Evolutionary conservation across 768 basidiomycete species (phyloP).

Genomic region (Royoungia palumana): DNA sequence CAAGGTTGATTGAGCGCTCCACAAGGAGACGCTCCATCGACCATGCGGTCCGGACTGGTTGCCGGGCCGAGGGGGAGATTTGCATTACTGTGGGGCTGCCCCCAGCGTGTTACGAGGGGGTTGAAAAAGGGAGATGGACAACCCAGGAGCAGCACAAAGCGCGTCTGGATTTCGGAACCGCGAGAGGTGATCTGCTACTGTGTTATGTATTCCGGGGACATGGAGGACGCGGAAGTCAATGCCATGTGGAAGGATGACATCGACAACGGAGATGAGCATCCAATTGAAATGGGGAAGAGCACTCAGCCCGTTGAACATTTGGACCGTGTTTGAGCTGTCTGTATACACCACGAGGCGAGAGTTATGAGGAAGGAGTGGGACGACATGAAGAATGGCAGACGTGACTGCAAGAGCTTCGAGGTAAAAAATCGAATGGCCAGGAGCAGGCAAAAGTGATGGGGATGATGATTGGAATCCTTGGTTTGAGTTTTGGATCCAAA

Average conservation of each 20-base stretch:
- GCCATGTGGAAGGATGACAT: neutral
- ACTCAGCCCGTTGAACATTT: slow-evolving; percentile 30
- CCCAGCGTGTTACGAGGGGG: slow-evolving; percentile 31
- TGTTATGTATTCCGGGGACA: slow-evolving; percentile 24
- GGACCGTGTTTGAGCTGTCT: slow-evolving; percentile 34
- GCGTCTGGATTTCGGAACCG: slow-evolving; percentile 12
- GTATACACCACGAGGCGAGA: slow-evolving; percentile 18
- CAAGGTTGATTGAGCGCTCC: slow-evolving; percentile 10
- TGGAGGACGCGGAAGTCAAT: slow-evolving; percentile 24
- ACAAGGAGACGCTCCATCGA: slow-evolving; percentile 2
- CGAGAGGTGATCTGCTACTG: slow-evolving; percentile 27
- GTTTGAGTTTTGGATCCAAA: slow-evolving; percentile 25
- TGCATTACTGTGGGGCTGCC: slow-evolving; percentile 12
- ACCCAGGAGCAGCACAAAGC: neutral
- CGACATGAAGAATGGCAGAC: neutral
- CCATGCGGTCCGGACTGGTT: slow-evolving; percentile 2
- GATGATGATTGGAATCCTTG: no score
- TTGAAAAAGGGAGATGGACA: slow-evolving; percentile 9
- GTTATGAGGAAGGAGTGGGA: neutral
- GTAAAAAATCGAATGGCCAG: no score
- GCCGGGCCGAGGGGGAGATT: neutral
- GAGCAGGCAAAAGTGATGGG: no score
- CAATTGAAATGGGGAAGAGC: slow-evolving; percentile 13
- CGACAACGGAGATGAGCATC: slow-evolving; percentile 13
- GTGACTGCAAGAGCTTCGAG: neutral